Base-by-base conservation (phyloP, 2,329 filamentous ascomycete genomes). In the Aspergillus sp. region DNA sequence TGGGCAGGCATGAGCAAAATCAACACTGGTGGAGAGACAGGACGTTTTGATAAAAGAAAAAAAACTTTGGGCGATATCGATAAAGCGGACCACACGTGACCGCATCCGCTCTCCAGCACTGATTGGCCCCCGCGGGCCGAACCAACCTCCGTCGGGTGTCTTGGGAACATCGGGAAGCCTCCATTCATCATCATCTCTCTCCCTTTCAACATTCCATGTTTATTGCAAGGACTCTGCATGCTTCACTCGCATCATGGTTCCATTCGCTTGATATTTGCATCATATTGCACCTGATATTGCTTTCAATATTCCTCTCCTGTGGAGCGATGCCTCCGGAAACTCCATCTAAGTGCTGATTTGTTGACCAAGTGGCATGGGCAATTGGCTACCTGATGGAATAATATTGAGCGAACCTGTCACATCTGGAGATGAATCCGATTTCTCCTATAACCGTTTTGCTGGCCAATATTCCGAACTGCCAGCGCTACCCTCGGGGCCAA, bases 381-480 rank as follows among this genome's bases (percentile, higher is more conserved):
- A 59, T 59, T 58, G 55, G 60, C 47, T 47, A 46, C 50, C 53
- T 45, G 40, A 50, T 55, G 49, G 52, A 50, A 52, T 45, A 50
- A 50, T 48, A 36, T 41, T 48, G 42, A 49, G 40, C 49, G 33
- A 51, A 48, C 41, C 50, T 38, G 36, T 52, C 26, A 46, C 24
- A 36, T 50, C 58, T 65, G 64, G 70, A 71, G 63, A 73, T 73
- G 70, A 70, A 60, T 66, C 56, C 57, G 57, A 55, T 60, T 53
- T 60, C 35, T 57, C 50, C 40, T 47, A 47, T 56, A 54, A 57
- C 59, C 51, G 53, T 56, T 56, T 59, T 53, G 56, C 55, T 58
- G 60, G 61, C 57, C 60, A 63, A 60, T 55, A 60, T 57, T 59
- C 62, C 60, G 59, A 60, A 59, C 57, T 62, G 57, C 58, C 59